Base-by-base conservation (phyloP, 2,329 filamentous ascomycete species). In the Cordyceps javanica region DNA sequence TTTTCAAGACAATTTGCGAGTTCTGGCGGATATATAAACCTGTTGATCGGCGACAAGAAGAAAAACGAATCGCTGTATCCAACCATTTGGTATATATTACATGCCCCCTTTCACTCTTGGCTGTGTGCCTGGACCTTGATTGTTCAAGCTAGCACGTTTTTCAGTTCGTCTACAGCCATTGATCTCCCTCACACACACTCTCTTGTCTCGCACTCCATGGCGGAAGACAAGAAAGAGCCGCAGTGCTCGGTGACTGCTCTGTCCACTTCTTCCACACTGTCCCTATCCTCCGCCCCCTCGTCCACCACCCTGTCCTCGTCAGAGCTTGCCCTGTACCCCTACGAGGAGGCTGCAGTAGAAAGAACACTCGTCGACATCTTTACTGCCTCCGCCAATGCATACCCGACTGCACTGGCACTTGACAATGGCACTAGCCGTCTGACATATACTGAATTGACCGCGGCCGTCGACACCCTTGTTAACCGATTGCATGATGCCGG, bases 291-390 rank as follows among this genome's bases (percentile, higher is more conserved):
- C 26, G 16, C 26, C 26, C 26, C 55, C 2, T 56, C 44, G 16
- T 39, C 25, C 44, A 34, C 44, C 19, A 26, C 45, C n/a, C 45
- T 34, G 3, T n/a, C 36, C 2, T 42, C 36, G 2, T 30, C 32
- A 6, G 28, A 45, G 6, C 26, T 16, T 36, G 55, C 55, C 26
- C 36, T 57, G 8, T 57, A 57, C 45, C 55, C 45, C 2, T 50
- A 50, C 28, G 45, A 57, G 16, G 55, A 57, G 28, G 26, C 55
- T 19, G 55, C 55, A 4, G 19, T 14, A 5, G 45, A 25, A 14
- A 59, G 62, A 9, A 64, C 63, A 10, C 62, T 64, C 21, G 52
- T 64, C 28, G 63, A 63, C 19, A 63, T 64, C 21, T 52, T 64
- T 9, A 54, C 58, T 9, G 46, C 42, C 23, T 60, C 62, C 8